These are phyloP conservation scores for Sugiyamaella americana DNA, from an alignment of 805 yeast genomes.

Conservation along the genomic window DNA sequence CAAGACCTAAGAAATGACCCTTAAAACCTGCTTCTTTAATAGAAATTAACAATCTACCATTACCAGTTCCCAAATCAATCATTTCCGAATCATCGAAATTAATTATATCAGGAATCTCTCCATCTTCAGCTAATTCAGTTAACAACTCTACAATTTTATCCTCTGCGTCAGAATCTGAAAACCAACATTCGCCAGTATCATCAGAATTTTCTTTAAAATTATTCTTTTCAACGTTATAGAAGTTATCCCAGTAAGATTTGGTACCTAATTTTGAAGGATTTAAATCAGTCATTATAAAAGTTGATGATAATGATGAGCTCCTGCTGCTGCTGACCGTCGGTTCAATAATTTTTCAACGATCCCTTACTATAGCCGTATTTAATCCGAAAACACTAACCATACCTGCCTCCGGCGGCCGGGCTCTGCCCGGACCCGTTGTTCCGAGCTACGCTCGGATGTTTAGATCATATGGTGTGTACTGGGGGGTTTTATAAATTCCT, in stretches of 20 bases:
- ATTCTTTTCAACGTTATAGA: constrained; percentile 63
- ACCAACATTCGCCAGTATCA: constrained; percentile 97
- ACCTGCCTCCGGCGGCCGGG: too few species aligned
- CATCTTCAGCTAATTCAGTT: constrained; percentile 37
- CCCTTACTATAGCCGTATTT: too few species aligned
- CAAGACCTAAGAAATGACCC: constrained; percentile 66
- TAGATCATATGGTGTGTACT: too few species aligned
- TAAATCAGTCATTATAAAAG: constrained; percentile 30
- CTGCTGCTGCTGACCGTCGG: too few species aligned
- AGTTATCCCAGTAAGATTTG: constrained; percentile 84
- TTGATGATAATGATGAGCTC: too few species aligned
- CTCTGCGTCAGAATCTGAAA: constrained; percentile 92
- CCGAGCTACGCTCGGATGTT: too few species aligned
- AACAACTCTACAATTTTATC: constrained; percentile 71
- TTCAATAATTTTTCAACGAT: too few species aligned
- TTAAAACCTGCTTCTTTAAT: constrained; percentile 58
- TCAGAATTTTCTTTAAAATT: constrained; percentile 70
- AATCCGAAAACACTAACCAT: too few species aligned
- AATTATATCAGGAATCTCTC: constrained; percentile 22
- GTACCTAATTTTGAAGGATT: constrained; percentile 84
- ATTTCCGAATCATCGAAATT: constrained; percentile 35
- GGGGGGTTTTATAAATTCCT: too few species aligned
- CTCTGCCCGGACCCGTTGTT: too few species aligned
- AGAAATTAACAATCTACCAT: constrained; percentile 80
- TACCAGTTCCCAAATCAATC: constrained; percentile 91